Conservation (phyloP, 208 protist genomes). For the Crithidia fasciculata region DNA sequence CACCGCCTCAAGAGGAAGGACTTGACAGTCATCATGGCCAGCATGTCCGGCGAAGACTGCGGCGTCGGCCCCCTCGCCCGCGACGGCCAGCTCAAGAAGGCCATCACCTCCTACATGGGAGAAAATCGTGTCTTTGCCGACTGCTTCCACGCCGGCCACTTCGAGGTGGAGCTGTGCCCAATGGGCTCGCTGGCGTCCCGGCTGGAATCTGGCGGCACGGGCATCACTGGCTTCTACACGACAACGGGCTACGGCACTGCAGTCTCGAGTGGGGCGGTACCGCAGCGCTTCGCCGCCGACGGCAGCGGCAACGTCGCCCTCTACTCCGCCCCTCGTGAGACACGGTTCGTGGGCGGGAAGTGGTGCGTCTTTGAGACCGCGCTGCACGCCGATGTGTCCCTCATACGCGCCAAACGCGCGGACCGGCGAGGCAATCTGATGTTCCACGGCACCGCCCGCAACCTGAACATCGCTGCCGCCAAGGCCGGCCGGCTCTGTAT, state of each 20-base stretch:
- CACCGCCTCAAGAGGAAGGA: conserved; percentile 49
- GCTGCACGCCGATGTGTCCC: conserved; percentile 88
- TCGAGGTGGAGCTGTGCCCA: conserved; percentile 95
- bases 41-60: conserved; percentile 91
- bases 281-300: conserved; percentile 87
- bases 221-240: conserved; percentile 96
- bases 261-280: conserved; percentile 78
- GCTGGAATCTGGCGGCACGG: conserved; percentile 91
- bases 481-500: conserved; percentile 88
- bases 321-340: conserved; percentile 72
- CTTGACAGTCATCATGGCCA: conserved; percentile 91
- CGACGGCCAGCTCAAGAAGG: conserved; percentile 75
- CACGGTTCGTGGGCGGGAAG: conserved; percentile 78
- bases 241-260: conserved; percentile 91
- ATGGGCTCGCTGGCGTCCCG: conserved; percentile 95
- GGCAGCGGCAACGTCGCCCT: conserved; percentile 70
- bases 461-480: conserved; percentile 92
- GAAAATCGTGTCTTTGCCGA: conserved; percentile 94
- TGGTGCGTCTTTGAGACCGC: conserved; percentile 92
- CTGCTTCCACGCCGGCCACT: conserved; percentile 90
- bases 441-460: conserved; percentile 90
- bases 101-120: conserved; percentile 93
- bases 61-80: conserved; percentile 90
- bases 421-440: conserved; percentile 76
- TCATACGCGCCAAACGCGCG: conserved; percentile 94